Evolutionary conservation across 2,329 filamentous ascomycete species (phyloP).

Genomic region (Exophiala spinifera): DNA sequence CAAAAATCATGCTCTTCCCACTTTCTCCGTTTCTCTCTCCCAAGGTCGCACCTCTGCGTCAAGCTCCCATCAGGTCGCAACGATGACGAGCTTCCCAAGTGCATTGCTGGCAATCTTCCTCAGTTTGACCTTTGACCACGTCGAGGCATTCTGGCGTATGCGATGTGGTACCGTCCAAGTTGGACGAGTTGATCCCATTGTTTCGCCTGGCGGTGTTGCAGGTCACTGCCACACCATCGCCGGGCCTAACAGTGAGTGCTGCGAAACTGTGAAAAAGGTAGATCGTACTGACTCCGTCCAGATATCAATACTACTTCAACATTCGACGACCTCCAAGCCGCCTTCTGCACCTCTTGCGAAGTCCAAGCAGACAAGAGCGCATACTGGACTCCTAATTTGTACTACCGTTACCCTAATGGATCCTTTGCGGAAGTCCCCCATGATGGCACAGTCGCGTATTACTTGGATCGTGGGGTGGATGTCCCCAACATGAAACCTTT

Average conservation of each 20-base stretch:
- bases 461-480: constrained; percentile 25
- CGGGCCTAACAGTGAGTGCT: constrained; percentile 68
- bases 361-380: constrained; percentile 77
- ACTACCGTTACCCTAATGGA: constrained; percentile 69
- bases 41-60: constrained; percentile 12
- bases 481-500: constrained; percentile 66
- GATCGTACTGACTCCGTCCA: constrained; percentile 3
- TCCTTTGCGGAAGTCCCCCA: constrained; percentile 29
- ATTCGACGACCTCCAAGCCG: constrained; percentile 56
- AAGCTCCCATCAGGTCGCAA: constrained; percentile 10
- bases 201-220: constrained; percentile 58
- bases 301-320: constrained; percentile 58
- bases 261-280: neutral
- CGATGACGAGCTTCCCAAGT: constrained; percentile 19
- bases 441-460: constrained; percentile 52
- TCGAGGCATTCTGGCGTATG: constrained; percentile 82
- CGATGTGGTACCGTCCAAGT: constrained; percentile 68
- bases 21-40: constrained; percentile 1
- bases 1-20: constrained; percentile 11
- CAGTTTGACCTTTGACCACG: constrained; percentile 28
- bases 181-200: constrained; percentile 73
- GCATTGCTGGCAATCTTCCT: constrained; percentile 21
- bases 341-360: constrained; percentile 74
- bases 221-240: constrained; percentile 71
- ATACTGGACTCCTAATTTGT: constrained; percentile 78